Conservation (phyloP, 2,329 filamentous ascomycete species). For the Juglanconis oblonga region DNA sequence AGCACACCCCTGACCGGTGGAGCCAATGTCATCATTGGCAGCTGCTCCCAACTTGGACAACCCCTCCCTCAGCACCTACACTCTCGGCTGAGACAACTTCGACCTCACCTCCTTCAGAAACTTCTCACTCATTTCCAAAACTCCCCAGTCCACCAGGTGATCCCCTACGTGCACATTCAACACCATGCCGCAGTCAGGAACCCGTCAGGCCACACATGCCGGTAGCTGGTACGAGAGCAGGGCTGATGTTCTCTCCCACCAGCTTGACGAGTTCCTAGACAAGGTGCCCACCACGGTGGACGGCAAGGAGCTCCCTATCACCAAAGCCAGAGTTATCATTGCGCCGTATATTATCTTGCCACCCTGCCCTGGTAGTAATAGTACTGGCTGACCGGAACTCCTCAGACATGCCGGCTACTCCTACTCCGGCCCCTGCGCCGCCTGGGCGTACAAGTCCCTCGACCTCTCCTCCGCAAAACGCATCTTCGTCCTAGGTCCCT, state of each 20-base stretch:
- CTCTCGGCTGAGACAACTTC: neutral
- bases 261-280: conserved; percentile 75
- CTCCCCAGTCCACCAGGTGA: neutral
- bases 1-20: neutral
- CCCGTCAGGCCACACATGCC: conserved; percentile 67
- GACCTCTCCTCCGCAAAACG: conserved; percentile 81
- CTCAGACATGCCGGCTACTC: conserved; percentile 86
- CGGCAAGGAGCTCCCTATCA: conserved; percentile 60
- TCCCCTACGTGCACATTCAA: neutral
- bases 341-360: conserved; percentile 69
- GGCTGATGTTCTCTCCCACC: conserved; percentile 53
- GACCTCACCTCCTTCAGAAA: too few species aligned
- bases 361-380: neutral
- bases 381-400: conserved; percentile 1
- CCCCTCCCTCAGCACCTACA: neutral
- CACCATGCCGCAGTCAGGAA: conserved; percentile 30
- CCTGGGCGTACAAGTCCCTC: conserved; percentile 89
- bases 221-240: conserved; percentile 81
- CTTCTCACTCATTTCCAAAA: neutral
- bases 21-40: conserved; percentile 5
- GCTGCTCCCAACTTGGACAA: neutral
- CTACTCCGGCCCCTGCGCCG: conserved; percentile 88
- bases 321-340: conserved; percentile 80
- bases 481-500: conserved; percentile 89
- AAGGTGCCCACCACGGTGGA: conserved; percentile 66